Evolutionary conservation across 2,329 filamentous ascomycete species (phyloP).

Genomic region (Colletotrichum tabaci): DNA sequence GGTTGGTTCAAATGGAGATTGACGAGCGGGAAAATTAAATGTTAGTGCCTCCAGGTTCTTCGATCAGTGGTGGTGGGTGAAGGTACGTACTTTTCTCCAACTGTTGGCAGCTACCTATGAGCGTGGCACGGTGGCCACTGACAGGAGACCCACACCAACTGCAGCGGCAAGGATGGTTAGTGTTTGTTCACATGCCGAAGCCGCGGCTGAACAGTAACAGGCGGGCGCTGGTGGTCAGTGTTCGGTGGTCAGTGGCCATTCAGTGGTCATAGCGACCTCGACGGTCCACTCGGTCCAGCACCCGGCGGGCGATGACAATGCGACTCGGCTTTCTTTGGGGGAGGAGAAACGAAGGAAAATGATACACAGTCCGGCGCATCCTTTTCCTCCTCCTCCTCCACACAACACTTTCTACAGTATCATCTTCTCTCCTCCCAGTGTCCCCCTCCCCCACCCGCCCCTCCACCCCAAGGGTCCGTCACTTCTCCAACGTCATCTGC

Average conservation of each 20-base stretch:
- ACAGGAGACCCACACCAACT: background rate
- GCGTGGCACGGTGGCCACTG: constrained; percentile 7
- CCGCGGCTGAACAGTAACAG: constrained; percentile 16
- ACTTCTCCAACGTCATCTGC: constrained; percentile 32
- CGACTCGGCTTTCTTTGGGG: constrained; percentile 16
- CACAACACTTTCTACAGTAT: background rate
- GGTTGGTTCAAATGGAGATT: background rate
- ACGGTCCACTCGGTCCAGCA: constrained; percentile 30
- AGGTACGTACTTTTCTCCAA: constrained; percentile 4
- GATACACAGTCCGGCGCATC: constrained; percentile 21
- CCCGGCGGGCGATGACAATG: constrained; percentile 34
- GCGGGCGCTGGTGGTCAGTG: too few relatives aligned
- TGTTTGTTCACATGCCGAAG: constrained; percentile 40
- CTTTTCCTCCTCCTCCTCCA: background rate
- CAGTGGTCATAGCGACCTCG: constrained; percentile 12
- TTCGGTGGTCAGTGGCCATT: too few relatives aligned
- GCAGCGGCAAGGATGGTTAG: constrained; percentile 23
- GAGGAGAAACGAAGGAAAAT: background rate
- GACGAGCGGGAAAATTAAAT: constrained; percentile 40
- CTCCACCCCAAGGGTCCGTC: constrained; percentile 15
- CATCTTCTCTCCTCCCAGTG: background rate
- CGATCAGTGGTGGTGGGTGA: background rate
- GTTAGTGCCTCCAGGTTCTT: constrained; percentile 42
- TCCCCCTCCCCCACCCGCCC: background rate
- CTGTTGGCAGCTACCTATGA: background rate